These are phyloP conservation scores for Jacaranda copaia DNA, from an alignment of 257 asterid species.

Conservation along the genomic window DNA sequence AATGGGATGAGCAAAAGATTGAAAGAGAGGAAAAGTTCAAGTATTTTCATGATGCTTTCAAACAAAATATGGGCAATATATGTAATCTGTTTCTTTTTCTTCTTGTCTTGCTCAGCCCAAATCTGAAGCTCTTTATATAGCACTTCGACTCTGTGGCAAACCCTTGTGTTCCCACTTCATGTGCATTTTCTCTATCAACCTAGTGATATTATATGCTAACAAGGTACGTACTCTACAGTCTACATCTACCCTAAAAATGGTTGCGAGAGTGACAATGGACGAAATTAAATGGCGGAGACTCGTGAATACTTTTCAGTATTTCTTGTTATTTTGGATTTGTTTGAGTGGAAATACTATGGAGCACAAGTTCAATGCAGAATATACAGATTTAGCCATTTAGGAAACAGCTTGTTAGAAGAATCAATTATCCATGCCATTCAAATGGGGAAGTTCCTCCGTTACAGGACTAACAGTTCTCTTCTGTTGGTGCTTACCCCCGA, in stretches of 20 bases:
- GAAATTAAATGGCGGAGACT: neutral
- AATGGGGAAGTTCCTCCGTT: too few relatives aligned
- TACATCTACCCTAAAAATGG: constrained; percentile 20
- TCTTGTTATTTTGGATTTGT: neutral
- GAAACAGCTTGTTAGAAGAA: too few relatives aligned
- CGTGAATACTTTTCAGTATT: constrained; percentile 1
- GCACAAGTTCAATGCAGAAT: too few relatives aligned
- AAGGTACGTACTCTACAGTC: too few relatives aligned
- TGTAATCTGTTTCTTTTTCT: neutral
- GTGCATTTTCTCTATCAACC: constrained; percentile 25
- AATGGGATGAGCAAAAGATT: constrained; percentile 16
- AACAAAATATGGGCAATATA: neutral
- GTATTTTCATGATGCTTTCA: constrained; percentile 36
- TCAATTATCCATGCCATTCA: too few relatives aligned
- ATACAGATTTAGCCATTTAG: too few relatives aligned
- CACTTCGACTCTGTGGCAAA: neutral
- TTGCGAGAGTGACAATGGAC: neutral
- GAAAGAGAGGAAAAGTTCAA: constrained; percentile 26
- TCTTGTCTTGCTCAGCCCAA: too few relatives aligned
- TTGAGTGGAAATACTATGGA: neutral
- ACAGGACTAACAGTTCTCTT: too few relatives aligned
- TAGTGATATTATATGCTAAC: constrained; percentile 34
- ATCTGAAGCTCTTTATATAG: constrained; percentile 14
- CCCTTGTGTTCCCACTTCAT: too few relatives aligned
- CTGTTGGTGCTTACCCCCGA: too few relatives aligned